phyloP scores from a whole-genome alignment of 2,329 filamentous ascomycete species.

The Cladosporium sp. region DNA sequence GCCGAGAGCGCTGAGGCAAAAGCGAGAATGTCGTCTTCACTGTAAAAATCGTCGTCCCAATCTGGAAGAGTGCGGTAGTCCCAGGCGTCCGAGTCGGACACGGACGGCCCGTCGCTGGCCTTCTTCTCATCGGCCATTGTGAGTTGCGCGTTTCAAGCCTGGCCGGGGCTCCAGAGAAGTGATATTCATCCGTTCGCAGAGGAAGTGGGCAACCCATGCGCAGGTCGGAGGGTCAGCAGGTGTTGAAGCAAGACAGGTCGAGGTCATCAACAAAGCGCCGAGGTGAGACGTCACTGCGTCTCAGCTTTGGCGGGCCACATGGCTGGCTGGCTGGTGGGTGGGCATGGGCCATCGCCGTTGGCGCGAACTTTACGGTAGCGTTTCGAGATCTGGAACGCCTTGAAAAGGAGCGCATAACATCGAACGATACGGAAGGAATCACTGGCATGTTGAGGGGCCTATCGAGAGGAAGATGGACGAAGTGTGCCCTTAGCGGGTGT shows the following conservation, averaged over 20 bases:
- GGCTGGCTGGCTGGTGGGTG: too few relatives aligned
- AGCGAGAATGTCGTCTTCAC: conserved; percentile 63
- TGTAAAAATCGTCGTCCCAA: conserved; percentile 69
- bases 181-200: background rate
- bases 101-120: conserved; percentile 47
- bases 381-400: background rate
- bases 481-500: background rate
- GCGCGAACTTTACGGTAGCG: background rate
- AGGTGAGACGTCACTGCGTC: conserved; percentile 4
- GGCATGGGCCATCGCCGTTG: too few relatives aligned
- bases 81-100: conserved; percentile 44
- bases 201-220: too few relatives aligned
- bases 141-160: background rate
- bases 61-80: conserved; percentile 70
- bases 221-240: background rate
- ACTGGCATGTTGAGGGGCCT: background rate
- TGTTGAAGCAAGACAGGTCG: background rate
- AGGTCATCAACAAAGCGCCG: background rate
- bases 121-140: conserved; percentile 40
- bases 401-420: background rate
- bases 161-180: background rate
- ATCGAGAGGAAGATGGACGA: background rate
- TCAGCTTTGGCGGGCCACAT: background rate
- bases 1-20: conserved; percentile 79
- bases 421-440: background rate